phyloP scores from a whole-genome alignment of 148 eudicot species.

The Talinum fruticosum region DNA sequence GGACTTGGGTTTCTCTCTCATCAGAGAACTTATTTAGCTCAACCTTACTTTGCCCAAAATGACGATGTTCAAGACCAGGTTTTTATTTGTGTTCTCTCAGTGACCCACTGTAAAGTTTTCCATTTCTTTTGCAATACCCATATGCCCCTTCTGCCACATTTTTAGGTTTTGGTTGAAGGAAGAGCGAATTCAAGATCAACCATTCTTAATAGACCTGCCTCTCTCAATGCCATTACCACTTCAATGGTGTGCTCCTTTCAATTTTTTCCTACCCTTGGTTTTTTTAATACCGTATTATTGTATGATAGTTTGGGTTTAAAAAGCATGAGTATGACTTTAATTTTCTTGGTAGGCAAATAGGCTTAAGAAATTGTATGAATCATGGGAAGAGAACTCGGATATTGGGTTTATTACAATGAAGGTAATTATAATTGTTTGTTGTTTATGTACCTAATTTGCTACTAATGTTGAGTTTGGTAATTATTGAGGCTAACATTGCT shows the following conservation, averaged over 20 bases:
- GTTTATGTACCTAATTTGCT: background rate
- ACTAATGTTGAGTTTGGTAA: background rate
- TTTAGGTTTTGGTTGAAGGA: slow-evolving; percentile 89
- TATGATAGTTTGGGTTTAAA: background rate
- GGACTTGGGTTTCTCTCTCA: slow-evolving; percentile 30
- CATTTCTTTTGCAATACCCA: slow-evolving; percentile 11
- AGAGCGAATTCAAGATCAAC: slow-evolving; percentile 79
- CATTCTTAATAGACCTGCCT: slow-evolving; percentile 67
- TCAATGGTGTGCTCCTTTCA: slow-evolving; percentile 50
- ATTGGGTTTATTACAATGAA: slow-evolving; percentile 85
- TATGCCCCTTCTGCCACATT: slow-evolving; percentile 12
- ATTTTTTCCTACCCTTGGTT: background rate
- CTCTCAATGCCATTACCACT: slow-evolving; percentile 72
- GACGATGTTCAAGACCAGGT: slow-evolving; percentile 66
- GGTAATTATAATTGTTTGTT: slow-evolving; percentile 36
- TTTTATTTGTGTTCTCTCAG: background rate
- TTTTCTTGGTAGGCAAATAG: slow-evolving; percentile 50
- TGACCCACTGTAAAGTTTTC: background rate
- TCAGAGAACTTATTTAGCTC: slow-evolving; percentile 49
- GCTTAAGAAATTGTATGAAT: slow-evolving; percentile 71
- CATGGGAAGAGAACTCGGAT: slow-evolving; percentile 93
- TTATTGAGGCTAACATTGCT: slow-evolving; percentile 15
- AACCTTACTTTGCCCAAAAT: slow-evolving; percentile 42
- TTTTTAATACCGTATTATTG: background rate
- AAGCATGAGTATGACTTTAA: background rate